Conservation (phyloP, 2,329 filamentous ascomycete genomes). For the Onygenales sp. region DNA sequence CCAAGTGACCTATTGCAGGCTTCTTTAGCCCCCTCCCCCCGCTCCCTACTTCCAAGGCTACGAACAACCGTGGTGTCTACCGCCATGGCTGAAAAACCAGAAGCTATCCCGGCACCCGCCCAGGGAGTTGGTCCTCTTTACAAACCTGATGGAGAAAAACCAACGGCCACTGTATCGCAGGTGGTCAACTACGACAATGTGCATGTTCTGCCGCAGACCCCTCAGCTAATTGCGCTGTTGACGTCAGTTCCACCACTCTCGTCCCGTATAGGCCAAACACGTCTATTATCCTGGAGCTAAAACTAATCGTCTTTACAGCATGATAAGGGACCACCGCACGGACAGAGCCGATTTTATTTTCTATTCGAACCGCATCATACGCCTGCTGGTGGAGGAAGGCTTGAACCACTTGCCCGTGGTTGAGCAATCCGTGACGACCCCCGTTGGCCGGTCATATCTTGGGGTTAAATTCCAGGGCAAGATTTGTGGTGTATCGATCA, state of each 20-base stretch:
- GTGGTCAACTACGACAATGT: conserved; percentile 76
- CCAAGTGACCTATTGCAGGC: background rate
- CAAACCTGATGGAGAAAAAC: conserved; percentile 65
- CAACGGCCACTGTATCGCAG: conserved; percentile 79
- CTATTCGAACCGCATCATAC: conserved; percentile 97
- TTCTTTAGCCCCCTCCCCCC: background rate
- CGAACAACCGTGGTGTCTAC: background rate
- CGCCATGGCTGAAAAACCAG: conserved; percentile 4
- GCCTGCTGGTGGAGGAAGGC: conserved; percentile 90
- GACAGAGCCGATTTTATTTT: conserved; percentile 96
- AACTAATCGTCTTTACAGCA: conserved; percentile 45
- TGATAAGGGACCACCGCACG: conserved; percentile 88
- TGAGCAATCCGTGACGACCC: conserved; percentile 80
- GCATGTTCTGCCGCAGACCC: conserved; percentile 81
- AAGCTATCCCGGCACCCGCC: conserved; percentile 3
- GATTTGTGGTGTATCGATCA: conserved; percentile 96
- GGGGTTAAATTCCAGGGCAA: conserved; percentile 95
- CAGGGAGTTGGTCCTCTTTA: conserved; percentile 68
- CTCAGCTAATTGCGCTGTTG: conserved; percentile 91
- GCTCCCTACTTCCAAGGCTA: background rate
- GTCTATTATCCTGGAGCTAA: background rate
- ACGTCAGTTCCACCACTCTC: conserved; percentile 57
- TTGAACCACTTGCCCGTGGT: conserved; percentile 92
- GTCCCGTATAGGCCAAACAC: background rate
- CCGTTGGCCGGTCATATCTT: conserved; percentile 76